Percentiles rank a stretch among this genome's conserved stretches.
phyloP scores from a whole-genome alignment of 768 basidiomycete species.

The Inosperma sp. region DNA sequence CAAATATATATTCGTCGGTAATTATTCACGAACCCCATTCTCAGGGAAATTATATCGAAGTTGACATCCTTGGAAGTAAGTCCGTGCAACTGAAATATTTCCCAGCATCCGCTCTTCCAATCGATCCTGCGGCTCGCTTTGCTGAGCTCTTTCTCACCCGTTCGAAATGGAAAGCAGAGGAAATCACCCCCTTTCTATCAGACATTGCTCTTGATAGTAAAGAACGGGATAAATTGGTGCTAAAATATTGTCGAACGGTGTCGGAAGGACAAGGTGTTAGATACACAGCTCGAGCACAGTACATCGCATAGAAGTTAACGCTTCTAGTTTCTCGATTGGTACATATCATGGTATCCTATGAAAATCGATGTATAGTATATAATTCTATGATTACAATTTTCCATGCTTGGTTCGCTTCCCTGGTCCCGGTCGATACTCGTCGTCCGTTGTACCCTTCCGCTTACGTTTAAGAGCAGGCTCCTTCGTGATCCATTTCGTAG shows the following conservation, averaged over 20 bases:
- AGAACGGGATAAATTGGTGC: constrained; percentile 80
- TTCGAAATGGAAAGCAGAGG: constrained; percentile 68
- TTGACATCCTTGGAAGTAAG: constrained; percentile 33
- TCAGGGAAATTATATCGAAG: constrained; percentile 73
- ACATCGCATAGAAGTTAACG: constrained; percentile 38
- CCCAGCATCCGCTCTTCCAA: constrained; percentile 66
- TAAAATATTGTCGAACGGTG: constrained; percentile 79
- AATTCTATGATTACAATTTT: no score
- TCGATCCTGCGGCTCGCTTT: constrained; percentile 78
- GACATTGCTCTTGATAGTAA: constrained; percentile 83
- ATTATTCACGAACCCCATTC: neutral
- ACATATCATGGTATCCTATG: no score
- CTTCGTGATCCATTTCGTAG: constrained; percentile 17
- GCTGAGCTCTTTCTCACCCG: constrained; percentile 82
- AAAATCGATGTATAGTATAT: no score
- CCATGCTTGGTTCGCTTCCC: neutral
- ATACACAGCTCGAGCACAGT: constrained; percentile 70
- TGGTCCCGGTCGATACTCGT: constrained; percentile 43
- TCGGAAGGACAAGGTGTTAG: constrained; percentile 63
- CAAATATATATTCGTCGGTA: neutral
- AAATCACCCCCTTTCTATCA: constrained; percentile 75
- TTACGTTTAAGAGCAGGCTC: constrained; percentile 12
- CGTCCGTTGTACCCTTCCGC: constrained; percentile 37
- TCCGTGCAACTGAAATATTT: constrained; percentile 59
- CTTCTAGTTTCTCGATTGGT: constrained; percentile 2